Evolutionary conservation across 2,329 filamentous ascomycete genomes (phyloP), one percentile per base, ranked within the genome.

Genomic region (Aspergillus sp.): DNA sequence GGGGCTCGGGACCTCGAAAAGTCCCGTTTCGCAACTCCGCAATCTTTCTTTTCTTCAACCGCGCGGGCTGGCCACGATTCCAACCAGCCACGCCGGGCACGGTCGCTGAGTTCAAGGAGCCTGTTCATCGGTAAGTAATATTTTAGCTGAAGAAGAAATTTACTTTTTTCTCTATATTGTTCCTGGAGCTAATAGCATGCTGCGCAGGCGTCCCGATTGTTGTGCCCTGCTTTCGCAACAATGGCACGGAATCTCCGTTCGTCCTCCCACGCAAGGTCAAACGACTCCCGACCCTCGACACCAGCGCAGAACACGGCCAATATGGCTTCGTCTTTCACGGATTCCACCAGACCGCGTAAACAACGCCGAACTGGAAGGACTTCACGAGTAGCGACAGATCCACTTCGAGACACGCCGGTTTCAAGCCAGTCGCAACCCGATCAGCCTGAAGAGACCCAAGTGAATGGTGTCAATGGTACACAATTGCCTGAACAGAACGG

Each of bases 171-270:
- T 39, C 34, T 8, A 26, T 36, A 30, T 50, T 15, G 30, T 17
- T 45, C 59, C 52, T 49, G 52, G 58, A 68, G 61, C 69, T 71
- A 66, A 72, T 62, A 38, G 38, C 41, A 53, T 38, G 41, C 45
- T 44, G 30, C 42, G 20, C 57, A 67, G 65, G 45, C 57, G 45
- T 58, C 58, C 47, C 59, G 61, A 58, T 57, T 56, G 47, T 61
- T 54, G 57, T 64, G 62, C 62, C 62, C 62, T 62, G 55, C 48
- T 36, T 57, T 53, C 53, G 59, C 58, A 62, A 61, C 57, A 57
- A 74, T 74, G 71, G 66, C 71, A 65, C 70, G 66, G 61, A 71
- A 67, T 55, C 69, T 73, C 58, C 71, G 71, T 38, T 72, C 70
- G 17, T 64, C 67, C 41, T 72, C 72, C 57, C 68, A 67, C 59